Evolutionary conservation across 257 asterid species (phyloP).

Genomic region (Nicotiana sylvestris): DNA sequence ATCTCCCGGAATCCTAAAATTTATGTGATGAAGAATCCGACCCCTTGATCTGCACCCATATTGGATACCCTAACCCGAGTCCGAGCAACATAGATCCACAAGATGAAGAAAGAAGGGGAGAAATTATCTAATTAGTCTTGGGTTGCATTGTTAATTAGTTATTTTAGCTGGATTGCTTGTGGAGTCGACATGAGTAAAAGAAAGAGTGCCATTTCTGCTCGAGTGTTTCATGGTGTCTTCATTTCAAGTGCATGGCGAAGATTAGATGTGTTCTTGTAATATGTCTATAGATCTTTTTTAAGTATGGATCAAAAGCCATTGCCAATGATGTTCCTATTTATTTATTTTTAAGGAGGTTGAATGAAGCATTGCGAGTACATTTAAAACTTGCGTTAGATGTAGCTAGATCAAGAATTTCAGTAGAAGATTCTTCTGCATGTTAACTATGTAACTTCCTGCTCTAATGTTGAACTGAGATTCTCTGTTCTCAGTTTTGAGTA

Average conservation of each 20-base stretch:
- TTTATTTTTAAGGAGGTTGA: too few species aligned
- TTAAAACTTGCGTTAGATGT: neutral
- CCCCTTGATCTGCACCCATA: too few species aligned
- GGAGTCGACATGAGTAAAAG: neutral
- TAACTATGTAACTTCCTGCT: neutral
- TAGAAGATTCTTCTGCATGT: neutral
- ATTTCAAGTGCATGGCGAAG: neutral
- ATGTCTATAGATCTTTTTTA: neutral
- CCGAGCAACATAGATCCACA: too few species aligned
- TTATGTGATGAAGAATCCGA: too few species aligned
- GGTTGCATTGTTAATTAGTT: neutral
- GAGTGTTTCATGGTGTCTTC: neutral
- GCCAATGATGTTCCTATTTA: neutral
- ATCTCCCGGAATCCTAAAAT: too few species aligned
- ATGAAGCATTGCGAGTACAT: neutral
- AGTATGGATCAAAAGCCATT: neutral
- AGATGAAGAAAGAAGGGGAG: too few species aligned
- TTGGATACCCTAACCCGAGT: too few species aligned
- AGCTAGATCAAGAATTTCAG: neutral
- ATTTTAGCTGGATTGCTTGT: neutral
- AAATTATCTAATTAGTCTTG: neutral
- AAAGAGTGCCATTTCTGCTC: neutral
- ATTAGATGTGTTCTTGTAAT: neutral
- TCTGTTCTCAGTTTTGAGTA: neutral
- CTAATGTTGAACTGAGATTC: neutral